A percentile compares a stretch with the other conserved stretches of the same genome.
Conservation (phyloP, 1,284 basidiomycete genomes). For the Microbotryum silenes-acaulis region DNA sequence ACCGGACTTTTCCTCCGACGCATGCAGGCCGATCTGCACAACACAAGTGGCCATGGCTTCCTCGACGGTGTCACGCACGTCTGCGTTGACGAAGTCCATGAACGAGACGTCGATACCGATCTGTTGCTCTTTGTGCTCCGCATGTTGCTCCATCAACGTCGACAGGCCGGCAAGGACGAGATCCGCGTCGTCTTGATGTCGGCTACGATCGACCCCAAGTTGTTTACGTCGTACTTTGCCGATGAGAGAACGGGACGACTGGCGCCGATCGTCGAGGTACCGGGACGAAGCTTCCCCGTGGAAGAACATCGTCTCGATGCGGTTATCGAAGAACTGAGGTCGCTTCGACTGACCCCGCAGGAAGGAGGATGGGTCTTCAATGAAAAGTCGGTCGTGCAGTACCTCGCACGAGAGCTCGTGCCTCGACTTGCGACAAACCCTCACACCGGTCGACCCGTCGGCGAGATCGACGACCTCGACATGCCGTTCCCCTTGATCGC, state of each 20-base stretch:
- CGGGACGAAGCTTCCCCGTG: slow-evolving; percentile 85
- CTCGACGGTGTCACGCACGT: slow-evolving; percentile 85
- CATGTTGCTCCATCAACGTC: slow-evolving; percentile 66
- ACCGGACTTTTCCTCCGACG: slow-evolving; percentile 84
- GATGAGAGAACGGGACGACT: slow-evolving; percentile 52
- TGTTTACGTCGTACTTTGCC: slow-evolving; percentile 83
- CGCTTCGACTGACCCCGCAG: slow-evolving; percentile 35
- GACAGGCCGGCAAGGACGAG: slow-evolving; percentile 59
- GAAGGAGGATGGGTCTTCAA: slow-evolving; percentile 60
- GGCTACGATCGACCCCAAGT: slow-evolving; percentile 81
- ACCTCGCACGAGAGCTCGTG: slow-evolving; percentile 66
- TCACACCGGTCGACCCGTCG: slow-evolving; percentile 28
- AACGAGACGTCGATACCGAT: slow-evolving; percentile 92
- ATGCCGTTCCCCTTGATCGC: slow-evolving; percentile 77
- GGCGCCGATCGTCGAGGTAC: slow-evolving; percentile 72
- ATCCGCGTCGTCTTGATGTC: slow-evolving; percentile 92
- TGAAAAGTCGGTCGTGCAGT: slow-evolving; percentile 68
- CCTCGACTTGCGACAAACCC: slow-evolving; percentile 28
- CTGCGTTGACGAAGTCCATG: slow-evolving; percentile 92
- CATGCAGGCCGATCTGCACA: slow-evolving; percentile 65
- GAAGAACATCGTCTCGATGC: slow-evolving; percentile 74
- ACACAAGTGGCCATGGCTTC: slow-evolving; percentile 44
- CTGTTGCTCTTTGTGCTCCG: slow-evolving; percentile 85
- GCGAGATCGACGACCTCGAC: slow-evolving; percentile 61
- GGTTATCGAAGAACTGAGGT: slow-evolving; percentile 53